Evolutionary conservation across 371 early-diverging fungal species (phyloP).

Genomic region (Saksenaea vasiformis): DNA sequence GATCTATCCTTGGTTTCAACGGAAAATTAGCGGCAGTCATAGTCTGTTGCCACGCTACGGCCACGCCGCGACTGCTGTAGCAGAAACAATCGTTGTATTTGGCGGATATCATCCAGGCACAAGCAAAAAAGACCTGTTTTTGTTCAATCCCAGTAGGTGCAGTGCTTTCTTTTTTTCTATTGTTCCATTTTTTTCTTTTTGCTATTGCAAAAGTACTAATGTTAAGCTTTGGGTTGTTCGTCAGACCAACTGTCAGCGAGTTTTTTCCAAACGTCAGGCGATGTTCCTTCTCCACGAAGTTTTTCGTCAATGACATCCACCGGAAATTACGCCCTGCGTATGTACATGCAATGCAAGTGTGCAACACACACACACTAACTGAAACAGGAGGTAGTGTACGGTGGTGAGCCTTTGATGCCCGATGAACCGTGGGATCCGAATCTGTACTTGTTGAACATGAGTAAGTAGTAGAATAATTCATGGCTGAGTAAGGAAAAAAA

Average conservation of each 20-base stretch:
- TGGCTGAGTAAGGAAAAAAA: no score
- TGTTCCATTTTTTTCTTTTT: not conserved
- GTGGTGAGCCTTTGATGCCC: conserved; percentile 40
- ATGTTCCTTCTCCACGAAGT: conserved; percentile 38
- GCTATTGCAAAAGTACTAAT: no score
- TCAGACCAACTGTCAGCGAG: conserved; percentile 39
- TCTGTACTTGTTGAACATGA: conserved; percentile 44
- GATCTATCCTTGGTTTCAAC: not conserved
- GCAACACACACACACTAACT: not conserved
- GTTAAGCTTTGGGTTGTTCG: not conserved
- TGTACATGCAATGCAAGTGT: conserved; percentile 5
- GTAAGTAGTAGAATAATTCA: conserved; percentile 11
- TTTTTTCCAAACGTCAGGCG: conserved; percentile 35
- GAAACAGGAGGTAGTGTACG: conserved; percentile 34
- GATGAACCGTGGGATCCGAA: conserved; percentile 47
- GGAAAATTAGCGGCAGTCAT: not conserved
- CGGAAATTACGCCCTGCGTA: conserved; percentile 39
- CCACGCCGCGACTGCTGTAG: not conserved
- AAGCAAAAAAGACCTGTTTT: not conserved
- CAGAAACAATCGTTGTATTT: not conserved
- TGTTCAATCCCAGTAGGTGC: not conserved
- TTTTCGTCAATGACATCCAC: conserved; percentile 33
- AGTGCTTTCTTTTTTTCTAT: not conserved
- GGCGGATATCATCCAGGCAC: conserved; percentile 1
- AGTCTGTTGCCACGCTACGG: not conserved